Conservation (phyloP, 2,329 filamentous ascomycete genomes). For the Penicillium oxalicum region DNA sequence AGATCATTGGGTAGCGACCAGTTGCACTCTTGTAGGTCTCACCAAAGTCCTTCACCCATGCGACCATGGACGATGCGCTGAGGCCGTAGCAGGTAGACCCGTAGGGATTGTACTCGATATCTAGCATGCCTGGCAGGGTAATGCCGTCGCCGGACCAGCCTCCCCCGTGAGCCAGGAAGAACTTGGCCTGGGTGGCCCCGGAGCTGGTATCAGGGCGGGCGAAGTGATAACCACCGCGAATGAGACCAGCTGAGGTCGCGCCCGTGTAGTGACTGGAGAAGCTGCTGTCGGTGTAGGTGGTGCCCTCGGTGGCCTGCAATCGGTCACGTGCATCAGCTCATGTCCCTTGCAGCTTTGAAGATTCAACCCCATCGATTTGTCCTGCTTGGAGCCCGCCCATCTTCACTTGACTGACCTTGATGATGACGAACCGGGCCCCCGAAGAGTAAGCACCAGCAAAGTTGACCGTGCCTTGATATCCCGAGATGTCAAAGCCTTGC, state of each 20-base stretch:
- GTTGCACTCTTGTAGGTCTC: constrained; percentile 46
- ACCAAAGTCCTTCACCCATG: constrained; percentile 51
- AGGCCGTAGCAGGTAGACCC: constrained; percentile 44
- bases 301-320: constrained; percentile 49
- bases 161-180: constrained; percentile 50
- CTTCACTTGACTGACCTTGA: constrained; percentile 20
- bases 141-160: constrained; percentile 50
- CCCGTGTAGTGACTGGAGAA: constrained; percentile 48
- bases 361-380: no score
- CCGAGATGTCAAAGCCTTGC: constrained; percentile 31
- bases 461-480: constrained; percentile 25
- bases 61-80: constrained; percentile 43
- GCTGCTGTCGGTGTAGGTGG: constrained; percentile 39
- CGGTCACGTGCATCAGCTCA: no score
- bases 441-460: constrained; percentile 23
- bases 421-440: constrained; percentile 31
- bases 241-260: constrained; percentile 48
- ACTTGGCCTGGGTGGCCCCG: constrained; percentile 47
- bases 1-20: constrained; percentile 49
- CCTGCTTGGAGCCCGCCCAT: no score
- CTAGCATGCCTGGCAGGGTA: constrained; percentile 54
- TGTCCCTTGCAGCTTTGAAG: no score
- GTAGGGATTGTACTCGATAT: constrained; percentile 44
- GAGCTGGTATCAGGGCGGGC: constrained; percentile 44
- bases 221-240: constrained; percentile 54